Evolutionary conservation across 2,329 filamentous ascomycete genomes (phyloP), one percentile per base, ranked within the genome.

Genomic region (Ascochyta lentis): DNA sequence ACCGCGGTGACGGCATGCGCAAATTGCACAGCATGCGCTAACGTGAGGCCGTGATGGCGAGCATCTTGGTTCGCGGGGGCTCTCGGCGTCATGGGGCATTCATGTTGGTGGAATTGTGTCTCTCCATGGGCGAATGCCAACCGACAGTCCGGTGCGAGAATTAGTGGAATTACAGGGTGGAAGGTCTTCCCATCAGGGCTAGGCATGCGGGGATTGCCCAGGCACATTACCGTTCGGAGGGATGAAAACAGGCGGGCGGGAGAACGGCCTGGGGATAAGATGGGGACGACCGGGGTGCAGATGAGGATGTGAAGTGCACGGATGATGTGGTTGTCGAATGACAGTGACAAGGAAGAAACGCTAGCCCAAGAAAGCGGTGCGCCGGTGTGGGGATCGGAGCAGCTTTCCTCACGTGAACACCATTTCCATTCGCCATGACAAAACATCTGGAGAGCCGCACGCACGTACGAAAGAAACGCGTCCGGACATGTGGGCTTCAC

Each of bases 51-150:
- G 46, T 48, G 50, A 60, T 54, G 51, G 27, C 42, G 55, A 51
- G 33, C 51, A 46, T 44, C 22, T 49, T 29, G 48, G 42, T 40
- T 58, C 44, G 52, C 45, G 40, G 54, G 19, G 52, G 52, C 39
- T 27, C 48, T 53, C 44, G 46, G 54, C 48, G 46, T 45, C 34
- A 42, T 52, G 31, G 41, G 43, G 34, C 42, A 42, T 40, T 56
- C 41, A 52, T 54, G 56, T 60, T 63, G 60, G 60, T 60, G 60
- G 60, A 63, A 60, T 49, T 48, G 40, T 47, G 41, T 35, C 37
- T 56, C 54, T 52, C 54, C 54, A 57, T 56, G 54, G 54, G 41
- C 44, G 48, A 52, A 43, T 48, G 22, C 41, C 34, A 48, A 52
- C 44, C 54, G 44, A 57, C 38, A 35, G 39, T 29, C 47, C 31